phyloP scores from a whole-genome alignment of 306 rosid genomes.

The Sesbania bispinosa region DNA sequence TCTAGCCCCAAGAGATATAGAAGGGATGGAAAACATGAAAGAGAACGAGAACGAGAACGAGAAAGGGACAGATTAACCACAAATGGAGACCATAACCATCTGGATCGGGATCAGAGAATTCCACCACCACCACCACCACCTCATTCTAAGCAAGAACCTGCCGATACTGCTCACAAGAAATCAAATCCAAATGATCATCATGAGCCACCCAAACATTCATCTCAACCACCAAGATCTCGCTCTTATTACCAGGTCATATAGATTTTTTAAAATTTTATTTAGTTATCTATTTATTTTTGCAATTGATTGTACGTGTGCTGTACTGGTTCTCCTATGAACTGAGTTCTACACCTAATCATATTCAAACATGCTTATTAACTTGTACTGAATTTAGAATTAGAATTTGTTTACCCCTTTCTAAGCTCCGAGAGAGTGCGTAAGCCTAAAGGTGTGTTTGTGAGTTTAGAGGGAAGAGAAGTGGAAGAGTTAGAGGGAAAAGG shows the following conservation, averaged over 20 bases:
- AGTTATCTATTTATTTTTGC: no score
- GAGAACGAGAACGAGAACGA: slow-evolving; percentile 43
- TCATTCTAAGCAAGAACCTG: slow-evolving; percentile 43
- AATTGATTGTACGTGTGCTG: neutral
- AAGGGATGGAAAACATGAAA: slow-evolving; percentile 62
- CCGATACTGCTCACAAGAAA: slow-evolving; percentile 40
- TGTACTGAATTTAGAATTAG: neutral
- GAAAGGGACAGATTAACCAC: slow-evolving; percentile 40
- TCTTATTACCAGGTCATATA: slow-evolving; percentile 60
- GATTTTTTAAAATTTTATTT: no score
- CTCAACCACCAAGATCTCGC: slow-evolving; percentile 56
- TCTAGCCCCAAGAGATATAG: slow-evolving; percentile 73
- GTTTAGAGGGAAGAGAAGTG: no score
- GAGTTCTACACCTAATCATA: neutral
- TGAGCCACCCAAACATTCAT: slow-evolving; percentile 42
- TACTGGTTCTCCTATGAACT: neutral
- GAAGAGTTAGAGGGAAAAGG: no score
- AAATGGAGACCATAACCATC: slow-evolving; percentile 18
- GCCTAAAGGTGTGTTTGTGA: no score
- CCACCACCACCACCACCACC: neutral
- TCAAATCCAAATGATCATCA: slow-evolving; percentile 26
- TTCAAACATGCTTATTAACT: neutral
- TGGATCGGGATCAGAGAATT: slow-evolving; percentile 45
- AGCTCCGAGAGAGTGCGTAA: neutral
- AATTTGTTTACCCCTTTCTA: neutral